Evolutionary conservation across 495 filamentous ascomycete genomes (phyloP), one percentile per base, ranked within the genome.

Genomic region (Daldinia loculata): DNA sequence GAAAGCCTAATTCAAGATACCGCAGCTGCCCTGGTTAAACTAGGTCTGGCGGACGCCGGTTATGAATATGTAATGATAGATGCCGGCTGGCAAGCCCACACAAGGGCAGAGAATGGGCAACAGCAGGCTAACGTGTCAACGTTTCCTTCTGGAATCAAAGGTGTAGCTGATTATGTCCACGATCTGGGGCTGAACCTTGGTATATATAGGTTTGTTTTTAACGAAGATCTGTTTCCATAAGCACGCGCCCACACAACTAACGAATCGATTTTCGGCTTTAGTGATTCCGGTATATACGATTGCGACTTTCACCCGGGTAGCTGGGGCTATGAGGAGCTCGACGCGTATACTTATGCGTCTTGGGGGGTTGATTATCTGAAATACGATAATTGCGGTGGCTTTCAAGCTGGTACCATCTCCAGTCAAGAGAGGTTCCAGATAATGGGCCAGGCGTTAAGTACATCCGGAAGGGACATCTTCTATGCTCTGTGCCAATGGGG

Each of bases 1-100:
- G 38, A 41, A n/a, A 41, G 15, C 15, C 38, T 41, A 6, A 41
- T 41, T 7, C 3, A 41, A 7, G 38, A 41, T 41, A 41, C 38
- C 15, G 38, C 38, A n/a, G 12, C 38, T 6, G 0, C 38, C 5
- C 4, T 41, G 38, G 15, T 41, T 41, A n/a, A 41, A n/a, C 38
- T 41, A 41, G 38, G 38, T 41, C 38, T 41, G 2, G 38, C 38
- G 6, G 38, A 41, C 1, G 38, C 15, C 15, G 38, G 38, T n/a
- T 41, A 41, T 41, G 38, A 41, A 41, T 41, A 41, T 41, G 38
- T 41, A 41, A 41, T 41, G 38, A 41, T 41, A 41, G 38, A 41
- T 41, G 38, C 38, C 6, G 38, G 38, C 6, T 41, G 38, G 38
- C 38, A 41, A 41, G 15, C 12, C 5, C 14, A 7, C 15, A 41